Conservation (phyloP, 2,329 filamentous ascomycete species). For the Colletotrichum limetticola region DNA sequence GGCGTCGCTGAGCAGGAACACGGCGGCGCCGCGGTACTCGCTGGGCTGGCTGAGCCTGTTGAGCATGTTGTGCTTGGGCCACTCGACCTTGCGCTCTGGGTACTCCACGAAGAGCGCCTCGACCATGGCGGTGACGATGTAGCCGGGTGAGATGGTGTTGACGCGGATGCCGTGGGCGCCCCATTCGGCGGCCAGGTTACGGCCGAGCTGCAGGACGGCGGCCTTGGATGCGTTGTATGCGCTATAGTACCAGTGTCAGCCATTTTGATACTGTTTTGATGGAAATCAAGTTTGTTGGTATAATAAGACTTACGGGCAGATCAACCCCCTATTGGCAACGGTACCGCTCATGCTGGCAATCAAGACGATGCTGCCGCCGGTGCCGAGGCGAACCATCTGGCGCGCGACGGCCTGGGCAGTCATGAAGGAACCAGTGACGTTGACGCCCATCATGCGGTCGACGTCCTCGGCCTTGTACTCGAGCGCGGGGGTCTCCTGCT, state of each 20-base stretch:
- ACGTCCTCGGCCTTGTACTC: constrained; percentile 82
- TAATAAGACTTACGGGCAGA: constrained; percentile 62
- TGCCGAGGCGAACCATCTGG: constrained; percentile 72
- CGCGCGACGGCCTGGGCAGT: constrained; percentile 89
- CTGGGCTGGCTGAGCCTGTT: constrained; percentile 73
- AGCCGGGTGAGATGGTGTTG: constrained; percentile 84
- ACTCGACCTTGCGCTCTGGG: constrained; percentile 74
- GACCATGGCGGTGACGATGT: constrained; percentile 87
- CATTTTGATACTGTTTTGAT: no score
- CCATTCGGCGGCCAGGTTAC: constrained; percentile 80
- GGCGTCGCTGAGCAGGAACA: constrained; percentile 51
- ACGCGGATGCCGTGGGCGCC: constrained; percentile 78
- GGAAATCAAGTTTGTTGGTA: no score
- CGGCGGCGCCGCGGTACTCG: constrained; percentile 77
- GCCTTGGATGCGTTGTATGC: constrained; percentile 84
- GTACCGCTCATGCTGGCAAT: constrained; percentile 78
- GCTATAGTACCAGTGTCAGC: constrained; percentile 52
- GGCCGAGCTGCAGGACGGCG: constrained; percentile 76
- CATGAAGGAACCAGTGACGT: constrained; percentile 87
- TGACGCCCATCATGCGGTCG: constrained; percentile 84
- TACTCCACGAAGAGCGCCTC: constrained; percentile 80
- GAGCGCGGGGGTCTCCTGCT: constrained; percentile 85
- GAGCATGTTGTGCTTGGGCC: constrained; percentile 90
- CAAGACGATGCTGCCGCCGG: constrained; percentile 70
- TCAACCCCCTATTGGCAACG: constrained; percentile 71